phyloP scores from a whole-genome alignment of 2,329 filamentous ascomycete species.

The Colletotrichum spaethianum region DNA sequence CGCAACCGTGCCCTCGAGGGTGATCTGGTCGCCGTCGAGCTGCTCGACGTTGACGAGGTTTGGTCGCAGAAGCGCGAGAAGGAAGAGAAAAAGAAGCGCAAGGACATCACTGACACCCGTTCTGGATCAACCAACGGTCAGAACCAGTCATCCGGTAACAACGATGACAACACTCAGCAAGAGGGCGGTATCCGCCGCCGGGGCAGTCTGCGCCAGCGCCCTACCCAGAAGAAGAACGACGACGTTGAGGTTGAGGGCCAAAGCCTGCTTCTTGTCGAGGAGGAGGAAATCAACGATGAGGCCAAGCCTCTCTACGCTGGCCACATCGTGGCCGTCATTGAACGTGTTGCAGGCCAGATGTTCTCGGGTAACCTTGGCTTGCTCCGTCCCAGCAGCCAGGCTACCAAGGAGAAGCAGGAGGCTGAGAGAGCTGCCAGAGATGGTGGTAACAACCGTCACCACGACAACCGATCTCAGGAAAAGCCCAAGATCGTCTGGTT shows the following conservation, averaged over 20 bases:
- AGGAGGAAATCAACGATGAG: conserved; percentile 98
- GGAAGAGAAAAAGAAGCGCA: conserved; percentile 99
- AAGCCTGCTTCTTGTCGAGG: conserved; percentile 94
- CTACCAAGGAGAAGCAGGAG: conserved; percentile 99
- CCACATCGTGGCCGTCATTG: conserved; percentile 96
- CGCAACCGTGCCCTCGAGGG: conserved; percentile 97
- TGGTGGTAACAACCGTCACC: conserved; percentile 77
- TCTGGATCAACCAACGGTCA: conserved; percentile 82
- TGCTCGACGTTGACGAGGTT: conserved; percentile 97
- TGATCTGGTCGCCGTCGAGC: conserved; percentile 94
- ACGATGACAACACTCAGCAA: conserved; percentile 73
- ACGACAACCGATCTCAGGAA: conserved; percentile 89
- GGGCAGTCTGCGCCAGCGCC: conserved; percentile 94
- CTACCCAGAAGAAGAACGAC: conserved; percentile 99
- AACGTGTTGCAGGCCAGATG: conserved; percentile 98
- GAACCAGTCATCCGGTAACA: conserved; percentile 73
- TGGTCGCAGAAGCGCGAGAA: conserved; percentile 99
- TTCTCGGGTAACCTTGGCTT: conserved; percentile 97
- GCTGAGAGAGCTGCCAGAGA: conserved; percentile 94
- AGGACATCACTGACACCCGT: conserved; percentile 95
- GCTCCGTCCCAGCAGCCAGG: conserved; percentile 95
- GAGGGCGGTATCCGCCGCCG: conserved; percentile 93
- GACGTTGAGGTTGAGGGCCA: conserved; percentile 99
- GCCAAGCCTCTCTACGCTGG: conserved; percentile 98
- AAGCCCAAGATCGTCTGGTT: conserved; percentile 99